A percentile compares a stretch with the other conserved stretches of the same genome.
Conservation (phyloP, 2,329 filamentous ascomycete genomes). For the Curvularia lunata region DNA sequence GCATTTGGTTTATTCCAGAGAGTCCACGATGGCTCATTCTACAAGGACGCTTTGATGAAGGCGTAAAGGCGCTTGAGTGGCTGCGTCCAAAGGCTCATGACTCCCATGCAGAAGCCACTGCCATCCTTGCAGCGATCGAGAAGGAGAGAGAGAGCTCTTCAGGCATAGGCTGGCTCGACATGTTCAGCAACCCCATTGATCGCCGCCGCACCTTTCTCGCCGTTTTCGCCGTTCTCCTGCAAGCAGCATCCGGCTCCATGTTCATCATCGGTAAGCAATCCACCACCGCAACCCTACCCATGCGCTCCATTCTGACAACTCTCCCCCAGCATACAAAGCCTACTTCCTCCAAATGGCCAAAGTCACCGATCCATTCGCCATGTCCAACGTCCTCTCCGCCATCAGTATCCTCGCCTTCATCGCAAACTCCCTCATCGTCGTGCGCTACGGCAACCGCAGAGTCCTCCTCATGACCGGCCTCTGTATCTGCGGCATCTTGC, state of each 20-base stretch:
- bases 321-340: conserved; percentile 50
- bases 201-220: conserved; percentile 46
- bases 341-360: conserved; percentile 68
- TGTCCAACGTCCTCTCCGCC: conserved; percentile 61
- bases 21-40: conserved; percentile 44
- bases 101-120: conserved; percentile 44
- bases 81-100: conserved; percentile 46
- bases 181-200: conserved; percentile 46
- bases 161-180: conserved; percentile 42
- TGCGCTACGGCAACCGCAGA: conserved; percentile 60
- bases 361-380: conserved; percentile 62
- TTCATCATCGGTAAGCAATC: conserved; percentile 51
- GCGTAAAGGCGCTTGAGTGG: conserved; percentile 50
- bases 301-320: neutral
- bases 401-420: conserved; percentile 63
- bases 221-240: conserved; percentile 45
- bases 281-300: neutral
- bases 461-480: conserved; percentile 61
- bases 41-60: conserved; percentile 40
- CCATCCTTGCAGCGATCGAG: conserved; percentile 45
- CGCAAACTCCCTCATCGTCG: conserved; percentile 61
- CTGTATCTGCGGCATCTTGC: conserved; percentile 59
- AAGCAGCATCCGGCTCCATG: conserved; percentile 49
- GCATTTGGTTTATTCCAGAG: conserved; percentile 42
- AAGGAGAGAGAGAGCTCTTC: conserved; percentile 40